These are phyloP conservation scores for Endocarpon pusillum DNA, from an alignment of 495 filamentous ascomycete genomes.

Conservation along the genomic window DNA sequence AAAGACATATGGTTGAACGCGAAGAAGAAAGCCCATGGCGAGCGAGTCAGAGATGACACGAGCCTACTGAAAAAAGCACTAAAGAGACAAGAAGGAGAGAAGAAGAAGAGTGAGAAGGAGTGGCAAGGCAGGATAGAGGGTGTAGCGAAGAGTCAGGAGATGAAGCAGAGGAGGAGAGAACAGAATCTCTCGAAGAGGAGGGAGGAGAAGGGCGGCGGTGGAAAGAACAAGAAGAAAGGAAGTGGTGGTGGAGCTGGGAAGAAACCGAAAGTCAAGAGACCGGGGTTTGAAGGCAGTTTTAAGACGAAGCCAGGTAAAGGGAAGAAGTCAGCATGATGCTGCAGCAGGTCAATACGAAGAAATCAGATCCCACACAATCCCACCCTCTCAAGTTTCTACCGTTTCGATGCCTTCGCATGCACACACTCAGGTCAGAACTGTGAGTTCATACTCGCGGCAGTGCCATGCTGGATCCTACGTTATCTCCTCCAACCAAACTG, in stretches of 20 bases:
- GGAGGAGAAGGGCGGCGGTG: constrained; percentile 53
- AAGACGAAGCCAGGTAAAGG: constrained; percentile 32
- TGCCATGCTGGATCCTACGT: no score
- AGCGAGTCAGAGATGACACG: constrained; percentile 78
- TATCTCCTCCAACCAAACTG: no score
- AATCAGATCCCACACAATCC: no score
- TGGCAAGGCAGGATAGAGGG: constrained; percentile 71
- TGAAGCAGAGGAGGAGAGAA: constrained; percentile 74
- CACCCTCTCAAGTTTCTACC: no score
- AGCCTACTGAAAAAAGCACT: constrained; percentile 84
- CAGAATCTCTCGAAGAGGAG: constrained; percentile 70
- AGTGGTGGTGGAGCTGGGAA: constrained; percentile 29
- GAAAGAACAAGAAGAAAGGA: constrained; percentile 41
- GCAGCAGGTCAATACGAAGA: no score
- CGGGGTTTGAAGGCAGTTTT: constrained; percentile 90
- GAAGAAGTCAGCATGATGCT: no score
- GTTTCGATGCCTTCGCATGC: no score
- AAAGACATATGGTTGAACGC: constrained; percentile 92
- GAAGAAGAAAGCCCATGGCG: constrained; percentile 72
- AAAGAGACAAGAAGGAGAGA: constrained; percentile 77
- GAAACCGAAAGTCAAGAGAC: constrained; percentile 41
- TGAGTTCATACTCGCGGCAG: no score
- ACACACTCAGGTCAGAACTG: no score
- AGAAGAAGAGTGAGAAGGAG: constrained; percentile 77
- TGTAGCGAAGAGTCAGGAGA: constrained; percentile 56